phyloP scores from a whole-genome alignment of 2,329 filamentous ascomycete genomes.

The Fusarium newnesense region DNA sequence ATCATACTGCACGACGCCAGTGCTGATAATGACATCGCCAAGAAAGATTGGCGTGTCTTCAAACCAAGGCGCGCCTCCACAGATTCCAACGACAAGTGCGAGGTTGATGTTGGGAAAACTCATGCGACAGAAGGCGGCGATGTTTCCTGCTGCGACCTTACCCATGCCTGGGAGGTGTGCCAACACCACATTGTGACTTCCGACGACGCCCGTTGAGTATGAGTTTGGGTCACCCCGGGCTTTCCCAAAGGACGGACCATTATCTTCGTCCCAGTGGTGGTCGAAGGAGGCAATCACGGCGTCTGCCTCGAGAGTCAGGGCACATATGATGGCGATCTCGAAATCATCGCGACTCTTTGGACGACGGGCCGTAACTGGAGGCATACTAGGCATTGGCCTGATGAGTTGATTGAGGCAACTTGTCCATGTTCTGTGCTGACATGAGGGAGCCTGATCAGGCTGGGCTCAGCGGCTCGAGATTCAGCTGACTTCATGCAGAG shows the following conservation, averaged over 20 bases:
- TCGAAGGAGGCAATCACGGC: neutral
- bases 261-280: neutral
- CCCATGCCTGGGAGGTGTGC: neutral
- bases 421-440: neutral
- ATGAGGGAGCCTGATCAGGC: neutral
- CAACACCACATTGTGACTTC: slow-evolving; percentile 2
- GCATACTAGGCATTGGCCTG: neutral
- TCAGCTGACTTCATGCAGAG: neutral
- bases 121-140: neutral
- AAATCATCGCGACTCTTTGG: neutral
- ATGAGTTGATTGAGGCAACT: neutral
- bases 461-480: neutral
- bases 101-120: neutral
- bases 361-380: neutral
- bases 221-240: neutral
- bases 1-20: slow-evolving; percentile 3
- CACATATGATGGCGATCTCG: slow-evolving; percentile 14
- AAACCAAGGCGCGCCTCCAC: neutral
- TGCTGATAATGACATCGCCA: slow-evolving; percentile 1
- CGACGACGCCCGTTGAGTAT: slow-evolving; percentile 1
- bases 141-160: neutral
- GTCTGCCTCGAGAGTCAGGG: neutral
- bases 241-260: neutral
- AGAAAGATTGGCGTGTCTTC: neutral
- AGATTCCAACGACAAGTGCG: neutral